Base-by-base conservation (phyloP, 306 rosid genomes). In the Rosa lucieae region DNA sequence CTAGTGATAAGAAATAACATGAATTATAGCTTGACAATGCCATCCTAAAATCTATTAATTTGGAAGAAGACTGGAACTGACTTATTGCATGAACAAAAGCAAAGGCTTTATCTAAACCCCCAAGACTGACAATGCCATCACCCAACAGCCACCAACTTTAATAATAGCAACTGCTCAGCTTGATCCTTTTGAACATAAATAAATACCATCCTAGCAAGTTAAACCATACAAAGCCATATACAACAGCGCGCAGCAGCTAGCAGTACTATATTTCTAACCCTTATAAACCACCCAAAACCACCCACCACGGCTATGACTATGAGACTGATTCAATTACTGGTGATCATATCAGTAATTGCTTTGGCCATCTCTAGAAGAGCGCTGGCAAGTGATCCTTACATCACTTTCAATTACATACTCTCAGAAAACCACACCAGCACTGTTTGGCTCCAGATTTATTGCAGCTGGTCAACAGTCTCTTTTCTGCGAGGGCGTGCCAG, bases 311-410 rank as follows among this genome's bases (percentile, higher is more conserved):
- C 70, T 66, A 29, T 17, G 1, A 35, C 61, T 0, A 47, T 1
- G 43, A 48, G 61, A 29, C 1, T 48, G 61, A 15, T 71, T 47
- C 43, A 71, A 5, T 26, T 48, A 26, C 26, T 67, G 49, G 6
- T 18, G 42, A 15, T 71, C 43, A 29, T 23, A 48, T 48, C 39
- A 8, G 61, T 29, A 14, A 10, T 29, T 26, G 43, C 43, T 10
- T 18, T 26, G 75, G 59, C 59, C 56, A 26, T 39, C 75, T 71
- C 75, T 8, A 3, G 0, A 48, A 10, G 13, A 51, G 75, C 61
- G 0, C 43, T 48, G 3, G 73, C 78, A 73, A 21, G 74, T 40
- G 83, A 72, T 46, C 78, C 67, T 8, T 32, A 63, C 40, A 62
- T 72, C 43, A 37, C 53, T 13, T 14, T 73, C 14, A 78, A 79